Evolutionary conservation across 768 basidiomycete genomes (phyloP).

Genomic region (Gyrodon lividus): DNA sequence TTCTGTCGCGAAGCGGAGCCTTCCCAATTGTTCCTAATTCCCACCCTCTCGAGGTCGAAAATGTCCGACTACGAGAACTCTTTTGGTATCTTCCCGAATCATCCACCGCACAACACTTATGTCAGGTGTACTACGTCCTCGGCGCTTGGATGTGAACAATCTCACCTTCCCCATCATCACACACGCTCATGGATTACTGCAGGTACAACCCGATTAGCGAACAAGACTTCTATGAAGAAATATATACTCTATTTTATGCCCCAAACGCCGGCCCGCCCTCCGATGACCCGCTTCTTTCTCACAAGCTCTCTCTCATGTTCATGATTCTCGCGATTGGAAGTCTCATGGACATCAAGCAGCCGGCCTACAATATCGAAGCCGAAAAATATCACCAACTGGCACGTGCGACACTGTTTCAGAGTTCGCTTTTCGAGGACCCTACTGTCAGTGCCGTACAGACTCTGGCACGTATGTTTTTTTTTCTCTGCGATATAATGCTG

Average conservation of each 20-base stretch:
- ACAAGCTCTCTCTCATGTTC: conserved; percentile 62
- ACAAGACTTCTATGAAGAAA: conserved; percentile 58
- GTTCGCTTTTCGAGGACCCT: conserved; percentile 64
- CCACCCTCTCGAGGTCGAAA: conserved; percentile 39
- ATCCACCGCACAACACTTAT: conserved; percentile 59
- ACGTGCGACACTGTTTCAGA: conserved; percentile 61
- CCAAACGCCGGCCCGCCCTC: conserved; percentile 40
- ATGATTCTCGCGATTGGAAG: conserved; percentile 67
- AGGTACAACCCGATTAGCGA: conserved; percentile 70
- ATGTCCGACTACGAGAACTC: conserved; percentile 53
- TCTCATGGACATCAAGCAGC: conserved; percentile 54
- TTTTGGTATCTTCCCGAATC: conserved; percentile 69
- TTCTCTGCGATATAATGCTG: conserved; percentile 30
- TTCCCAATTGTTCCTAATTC: conserved; percentile 56
- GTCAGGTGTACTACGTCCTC: conserved; percentile 58
- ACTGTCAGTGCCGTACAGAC: conserved; percentile 68
- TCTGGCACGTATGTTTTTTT: conserved; percentile 43
- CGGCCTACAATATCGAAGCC: conserved; percentile 64
- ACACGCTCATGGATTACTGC: conserved; percentile 7
- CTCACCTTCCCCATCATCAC: not conserved
- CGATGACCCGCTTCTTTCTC: conserved; percentile 54
- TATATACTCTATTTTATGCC: conserved; percentile 58
- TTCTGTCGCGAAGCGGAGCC: conserved; percentile 61
- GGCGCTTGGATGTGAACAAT: conserved; percentile 69
- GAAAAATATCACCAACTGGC: conserved; percentile 71